phyloP scores from a whole-genome alignment of 2,329 filamentous ascomycete species.

The Cyclaneusma minus region DNA sequence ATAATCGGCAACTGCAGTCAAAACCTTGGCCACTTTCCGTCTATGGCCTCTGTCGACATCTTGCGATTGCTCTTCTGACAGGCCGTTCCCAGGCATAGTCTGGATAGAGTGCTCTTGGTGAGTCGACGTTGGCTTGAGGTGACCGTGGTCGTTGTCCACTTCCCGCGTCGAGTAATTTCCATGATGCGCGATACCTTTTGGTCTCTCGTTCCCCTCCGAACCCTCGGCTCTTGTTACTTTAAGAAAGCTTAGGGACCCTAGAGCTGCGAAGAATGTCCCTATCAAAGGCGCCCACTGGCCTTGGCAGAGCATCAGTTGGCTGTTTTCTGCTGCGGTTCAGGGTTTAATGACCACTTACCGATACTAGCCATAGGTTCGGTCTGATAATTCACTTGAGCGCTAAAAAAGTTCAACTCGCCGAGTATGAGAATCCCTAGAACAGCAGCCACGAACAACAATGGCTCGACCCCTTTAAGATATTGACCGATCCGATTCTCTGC shows the following conservation, averaged over 20 bases:
- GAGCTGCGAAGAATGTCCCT: constrained; percentile 37
- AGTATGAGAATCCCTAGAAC: constrained; percentile 42
- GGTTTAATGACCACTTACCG: constrained; percentile 21
- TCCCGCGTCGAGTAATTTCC: no score
- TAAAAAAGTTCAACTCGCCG: constrained; percentile 51
- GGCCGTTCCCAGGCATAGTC: no score
- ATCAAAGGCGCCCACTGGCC: constrained; percentile 46
- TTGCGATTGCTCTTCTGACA: no score
- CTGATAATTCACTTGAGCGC: constrained; percentile 34
- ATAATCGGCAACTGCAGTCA: constrained; percentile 27
- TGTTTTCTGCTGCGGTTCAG: neutral
- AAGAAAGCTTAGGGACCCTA: no score
- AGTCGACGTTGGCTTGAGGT: no score
- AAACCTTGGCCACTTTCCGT: constrained; percentile 24
- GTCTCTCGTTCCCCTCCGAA: no score
- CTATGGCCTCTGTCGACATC: constrained; percentile 18
- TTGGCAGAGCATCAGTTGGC: constrained; percentile 9
- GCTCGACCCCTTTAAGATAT: constrained; percentile 39
- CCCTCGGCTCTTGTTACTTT: no score
- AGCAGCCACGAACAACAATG: constrained; percentile 41
- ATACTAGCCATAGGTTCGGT: constrained; percentile 47
- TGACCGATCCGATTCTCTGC: no score
- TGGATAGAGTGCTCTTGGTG: no score
- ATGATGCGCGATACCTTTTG: no score
- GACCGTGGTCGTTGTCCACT: no score